These are phyloP conservation scores for Camellia granthamiana DNA, from an alignment of 148 eudicot species.

Conservation along the genomic window DNA sequence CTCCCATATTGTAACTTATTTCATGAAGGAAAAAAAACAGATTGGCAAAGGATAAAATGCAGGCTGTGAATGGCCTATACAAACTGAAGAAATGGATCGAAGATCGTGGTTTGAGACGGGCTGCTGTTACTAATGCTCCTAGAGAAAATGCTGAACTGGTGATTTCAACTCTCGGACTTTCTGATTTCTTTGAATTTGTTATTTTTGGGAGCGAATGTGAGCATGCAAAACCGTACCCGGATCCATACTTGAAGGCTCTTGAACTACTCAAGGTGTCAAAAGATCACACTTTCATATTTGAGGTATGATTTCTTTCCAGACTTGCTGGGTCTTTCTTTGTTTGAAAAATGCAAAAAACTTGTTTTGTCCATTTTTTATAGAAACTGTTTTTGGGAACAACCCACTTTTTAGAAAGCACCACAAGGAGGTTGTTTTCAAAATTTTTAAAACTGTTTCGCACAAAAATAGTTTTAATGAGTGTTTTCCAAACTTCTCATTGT, in stretches of 20 bases:
- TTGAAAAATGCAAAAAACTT: too few species aligned
- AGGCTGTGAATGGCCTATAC: slow-evolving; percentile 65
- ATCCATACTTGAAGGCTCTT: slow-evolving; percentile 79
- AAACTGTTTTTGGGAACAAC: too few species aligned
- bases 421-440: too few species aligned
- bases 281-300: slow-evolving; percentile 76
- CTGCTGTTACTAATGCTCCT: slow-evolving; percentile 96
- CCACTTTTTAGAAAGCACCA: too few species aligned
- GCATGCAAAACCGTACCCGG: slow-evolving; percentile 83
- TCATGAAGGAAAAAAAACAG: slow-evolving; percentile 28
- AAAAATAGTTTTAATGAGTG: too few species aligned
- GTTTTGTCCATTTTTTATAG: too few species aligned
- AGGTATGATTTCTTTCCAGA: slow-evolving; percentile 37
- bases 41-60: slow-evolving; percentile 63
- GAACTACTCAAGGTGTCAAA: slow-evolving; percentile 65
- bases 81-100: slow-evolving; percentile 76
- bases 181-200: slow-evolving; percentile 68
- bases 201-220: slow-evolving; percentile 83
- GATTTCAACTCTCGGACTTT: slow-evolving; percentile 69
- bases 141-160: slow-evolving; percentile 80
- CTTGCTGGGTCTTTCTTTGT: neutral
- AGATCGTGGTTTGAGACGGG: slow-evolving; percentile 81
- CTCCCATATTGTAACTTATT: slow-evolving; percentile 3
- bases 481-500: too few species aligned
- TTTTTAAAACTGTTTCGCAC: too few species aligned